Conservation (phyloP, 345 rosid species). For the Citrus maxima region DNA sequence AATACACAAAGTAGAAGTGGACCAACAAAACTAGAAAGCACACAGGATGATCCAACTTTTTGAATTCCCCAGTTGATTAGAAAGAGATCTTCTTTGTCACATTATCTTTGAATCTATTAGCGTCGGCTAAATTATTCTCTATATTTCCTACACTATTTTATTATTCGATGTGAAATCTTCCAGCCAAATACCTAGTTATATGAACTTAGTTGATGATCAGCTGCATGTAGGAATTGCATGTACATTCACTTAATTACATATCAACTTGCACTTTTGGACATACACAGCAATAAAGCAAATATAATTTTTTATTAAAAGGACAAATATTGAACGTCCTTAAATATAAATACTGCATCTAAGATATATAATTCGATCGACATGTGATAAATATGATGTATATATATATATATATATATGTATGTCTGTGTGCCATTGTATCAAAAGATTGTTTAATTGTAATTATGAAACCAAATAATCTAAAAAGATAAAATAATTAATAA, state of each 20-base stretch:
- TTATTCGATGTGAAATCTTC: constrained; percentile 9
- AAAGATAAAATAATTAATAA: not conserved
- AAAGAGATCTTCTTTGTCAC: constrained; percentile 29
- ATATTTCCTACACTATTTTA: not conserved
- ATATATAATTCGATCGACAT: not conserved
- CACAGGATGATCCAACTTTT: constrained; percentile 14
- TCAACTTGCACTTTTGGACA: not conserved
- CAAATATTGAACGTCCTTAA: not conserved
- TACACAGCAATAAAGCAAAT: not conserved
- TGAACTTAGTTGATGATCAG: not conserved
- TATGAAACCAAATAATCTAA: constrained; percentile 13
- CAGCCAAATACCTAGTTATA: not conserved
- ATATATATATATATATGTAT: not conserved
- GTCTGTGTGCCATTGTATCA: not conserved
- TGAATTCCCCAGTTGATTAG: not conserved
- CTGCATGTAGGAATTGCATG: constrained; percentile 8
- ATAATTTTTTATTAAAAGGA: not conserved
- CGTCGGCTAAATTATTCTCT: constrained; percentile 13
- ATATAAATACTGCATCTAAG: not conserved
- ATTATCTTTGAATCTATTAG: constrained; percentile 20
- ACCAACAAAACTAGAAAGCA: constrained; percentile 16
- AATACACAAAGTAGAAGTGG: constrained; percentile 3
- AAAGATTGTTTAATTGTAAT: not conserved
- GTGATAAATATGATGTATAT: not conserved
- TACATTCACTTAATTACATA: constrained; percentile 12